Evolutionary conservation across 208 protist genomes (phyloP).

Genomic region (Cochliopodium minus): DNA sequence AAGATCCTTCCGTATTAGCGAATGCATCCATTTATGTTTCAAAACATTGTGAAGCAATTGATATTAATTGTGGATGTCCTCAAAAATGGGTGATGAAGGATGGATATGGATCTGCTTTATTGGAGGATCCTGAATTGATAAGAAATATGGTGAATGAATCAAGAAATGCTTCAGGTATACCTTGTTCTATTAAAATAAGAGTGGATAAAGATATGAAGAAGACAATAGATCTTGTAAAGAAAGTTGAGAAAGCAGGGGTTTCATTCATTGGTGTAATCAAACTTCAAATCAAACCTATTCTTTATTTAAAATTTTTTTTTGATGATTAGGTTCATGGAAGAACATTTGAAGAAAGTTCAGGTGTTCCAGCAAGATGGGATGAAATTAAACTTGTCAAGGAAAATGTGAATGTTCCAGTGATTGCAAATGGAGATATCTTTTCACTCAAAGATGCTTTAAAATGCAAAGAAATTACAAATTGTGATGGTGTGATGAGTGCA

Average conservation of each 20-base stretch:
- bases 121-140: constrained; percentile 47
- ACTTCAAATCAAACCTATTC: too few species aligned
- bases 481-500: constrained; percentile 51
- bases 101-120: constrained; percentile 43
- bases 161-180: neutral
- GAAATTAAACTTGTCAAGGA: constrained; percentile 43
- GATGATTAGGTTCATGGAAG: constrained; percentile 70
- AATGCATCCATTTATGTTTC: constrained; percentile 32
- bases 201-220: constrained; percentile 32
- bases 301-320: too few species aligned
- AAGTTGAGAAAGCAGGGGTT: constrained; percentile 48
- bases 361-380: constrained; percentile 38
- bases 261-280: constrained; percentile 53
- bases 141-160: constrained; percentile 40
- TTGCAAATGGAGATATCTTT: constrained; percentile 54
- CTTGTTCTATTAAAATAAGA: constrained; percentile 55
- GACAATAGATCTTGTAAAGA: constrained; percentile 56
- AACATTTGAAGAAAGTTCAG: constrained; percentile 34
- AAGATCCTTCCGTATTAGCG: constrained; percentile 37
- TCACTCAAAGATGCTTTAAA: constrained; percentile 35
- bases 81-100: constrained; percentile 63
- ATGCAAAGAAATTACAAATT: constrained; percentile 31
- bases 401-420: constrained; percentile 41
- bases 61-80: constrained; percentile 74
- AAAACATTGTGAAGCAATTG: constrained; percentile 54